These are phyloP conservation scores for Fusarium albosuccineum DNA, from an alignment of 2,329 filamentous ascomycete species.

Conservation along the genomic window DNA sequence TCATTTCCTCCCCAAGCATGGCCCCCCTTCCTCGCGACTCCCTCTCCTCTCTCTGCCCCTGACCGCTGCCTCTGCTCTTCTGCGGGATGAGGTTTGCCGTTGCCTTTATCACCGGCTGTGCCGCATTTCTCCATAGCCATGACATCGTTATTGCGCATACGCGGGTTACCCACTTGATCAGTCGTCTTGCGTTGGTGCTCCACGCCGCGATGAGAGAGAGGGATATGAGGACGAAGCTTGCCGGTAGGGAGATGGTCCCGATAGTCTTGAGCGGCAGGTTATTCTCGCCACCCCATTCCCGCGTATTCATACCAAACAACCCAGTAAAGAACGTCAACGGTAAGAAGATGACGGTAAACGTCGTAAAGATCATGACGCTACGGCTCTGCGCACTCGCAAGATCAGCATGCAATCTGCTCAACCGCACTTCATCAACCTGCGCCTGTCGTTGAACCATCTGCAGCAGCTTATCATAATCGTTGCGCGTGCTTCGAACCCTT, in stretches of 20 bases:
- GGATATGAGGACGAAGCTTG: slow-evolving; percentile 62
- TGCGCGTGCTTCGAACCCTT: slow-evolving; percentile 68
- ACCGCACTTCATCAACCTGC: slow-evolving; percentile 74
- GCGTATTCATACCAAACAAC: slow-evolving; percentile 74
- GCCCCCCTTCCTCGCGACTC: slow-evolving; percentile 32
- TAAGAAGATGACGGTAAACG: slow-evolving; percentile 72
- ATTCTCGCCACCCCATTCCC: slow-evolving; percentile 68
- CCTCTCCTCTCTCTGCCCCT: slow-evolving; percentile 38
- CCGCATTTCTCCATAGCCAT: slow-evolving; percentile 42
- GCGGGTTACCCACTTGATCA: slow-evolving; percentile 45
- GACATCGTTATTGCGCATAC: slow-evolving; percentile 23
- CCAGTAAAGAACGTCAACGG: slow-evolving; percentile 75
- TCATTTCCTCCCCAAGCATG: slow-evolving; percentile 49
- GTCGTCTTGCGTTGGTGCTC: slow-evolving; percentile 59
- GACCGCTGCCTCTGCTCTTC: slow-evolving; percentile 15
- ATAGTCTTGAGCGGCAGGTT: slow-evolving; percentile 60
- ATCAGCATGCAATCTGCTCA: slow-evolving; percentile 72
- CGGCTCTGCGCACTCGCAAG: slow-evolving; percentile 72
- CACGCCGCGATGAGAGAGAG: slow-evolving; percentile 68
- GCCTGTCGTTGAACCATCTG: slow-evolving; percentile 77
- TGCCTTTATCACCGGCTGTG: slow-evolving; percentile 37
- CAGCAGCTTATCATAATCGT: slow-evolving; percentile 74
- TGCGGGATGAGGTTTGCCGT: slow-evolving; percentile 33
- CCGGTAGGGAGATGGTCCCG: slow-evolving; percentile 62
- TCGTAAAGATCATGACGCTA: slow-evolving; percentile 76